These are phyloP conservation scores for Kandelia obovata DNA, from an alignment of 345 rosid genomes.

Conservation along the genomic window DNA sequence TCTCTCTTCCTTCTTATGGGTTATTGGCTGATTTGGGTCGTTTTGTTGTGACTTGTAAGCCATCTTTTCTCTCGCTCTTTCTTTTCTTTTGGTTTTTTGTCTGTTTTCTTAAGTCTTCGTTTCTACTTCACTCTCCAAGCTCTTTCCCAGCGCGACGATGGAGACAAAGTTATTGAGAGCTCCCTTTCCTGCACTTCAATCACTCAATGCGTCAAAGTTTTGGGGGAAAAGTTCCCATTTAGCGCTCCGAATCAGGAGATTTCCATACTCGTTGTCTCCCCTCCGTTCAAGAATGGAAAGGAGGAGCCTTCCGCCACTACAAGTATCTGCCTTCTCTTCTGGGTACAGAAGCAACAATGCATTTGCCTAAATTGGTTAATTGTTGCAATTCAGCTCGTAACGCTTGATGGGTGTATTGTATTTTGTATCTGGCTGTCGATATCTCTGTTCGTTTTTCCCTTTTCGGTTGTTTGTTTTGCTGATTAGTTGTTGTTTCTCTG, in stretches of 20 bases:
- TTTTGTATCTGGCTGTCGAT: neutral
- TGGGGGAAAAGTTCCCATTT: slow-evolving; percentile 18
- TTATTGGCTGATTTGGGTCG: neutral
- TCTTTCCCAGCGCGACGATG: slow-evolving; percentile 34
- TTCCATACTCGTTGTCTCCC: slow-evolving; percentile 7
- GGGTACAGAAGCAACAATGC: slow-evolving; percentile 38
- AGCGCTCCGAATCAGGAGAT: slow-evolving; percentile 11
- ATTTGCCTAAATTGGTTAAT: slow-evolving; percentile 11
- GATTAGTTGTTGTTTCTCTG: neutral
- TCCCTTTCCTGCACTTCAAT: slow-evolving; percentile 31
- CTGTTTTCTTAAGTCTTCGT: neutral
- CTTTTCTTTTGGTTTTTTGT: too few species aligned
- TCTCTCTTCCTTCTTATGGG: neutral
- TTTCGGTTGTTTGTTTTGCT: neutral
- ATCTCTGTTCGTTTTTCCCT: neutral
- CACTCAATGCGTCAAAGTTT: slow-evolving; percentile 23
- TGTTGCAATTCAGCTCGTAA: slow-evolving; percentile 7
- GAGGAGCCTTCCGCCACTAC: slow-evolving; percentile 29
- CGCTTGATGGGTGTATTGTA: slow-evolving; percentile 3
- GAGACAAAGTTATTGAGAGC: slow-evolving; percentile 45
- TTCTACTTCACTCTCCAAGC: neutral
- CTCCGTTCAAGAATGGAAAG: slow-evolving; percentile 27
- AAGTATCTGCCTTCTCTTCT: slow-evolving; percentile 37
- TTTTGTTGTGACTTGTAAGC: neutral
- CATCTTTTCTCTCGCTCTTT: neutral